Evolutionary conservation across 176 grass and related monocot genomes (phyloP), one percentile per base, ranked within the genome.

Genomic region (Puya raimondii): DNA sequence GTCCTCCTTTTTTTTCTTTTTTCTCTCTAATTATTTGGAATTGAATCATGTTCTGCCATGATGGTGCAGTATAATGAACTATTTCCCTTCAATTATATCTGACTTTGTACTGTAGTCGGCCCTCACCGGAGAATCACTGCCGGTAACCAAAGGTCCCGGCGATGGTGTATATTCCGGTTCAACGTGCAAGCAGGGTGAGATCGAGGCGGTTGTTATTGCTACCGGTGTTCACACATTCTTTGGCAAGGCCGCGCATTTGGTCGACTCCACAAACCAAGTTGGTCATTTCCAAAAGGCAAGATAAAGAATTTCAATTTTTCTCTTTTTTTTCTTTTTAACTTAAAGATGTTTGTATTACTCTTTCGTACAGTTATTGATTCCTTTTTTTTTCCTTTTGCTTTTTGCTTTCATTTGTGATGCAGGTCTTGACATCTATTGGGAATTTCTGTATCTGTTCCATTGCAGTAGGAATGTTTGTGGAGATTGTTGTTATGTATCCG

Each of bases 181-280:
- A 17, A 90, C 91, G n/a, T 96, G 91, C 79, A 96, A 96, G 64
- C 91, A 90, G 72, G 91, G 91, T 29, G 91, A 96, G 72, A 96
- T 96, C 15, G 91, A 96, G 53, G 91, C 87, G 2, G 84, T 96
- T 64, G 91, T 96, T 23, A 90, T 96, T 64, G 91, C 91, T 16
- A 96, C 91, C 0, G 91, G 91, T 20, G 91, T 96, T 47, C 87
- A 96, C 77, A 90, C 91, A 26, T 96, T 96, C 70, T 96, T 96
- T 49, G 91, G 91, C 63, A 96, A 87, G 79, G 91, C 91, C 15
- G 87, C 91, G 1, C 91, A 96, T 82, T 87, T 96, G 50, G 91
- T 96, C 0, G 91, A 96, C 76, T 96, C 91, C 12, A 96, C 91
- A 0, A 96, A 96, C 76, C 91, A 96, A 96, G 91, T 96, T 72